Conservation (phyloP, 2,329 filamentous ascomycete genomes). For the Colletotrichum nymphaeae region DNA sequence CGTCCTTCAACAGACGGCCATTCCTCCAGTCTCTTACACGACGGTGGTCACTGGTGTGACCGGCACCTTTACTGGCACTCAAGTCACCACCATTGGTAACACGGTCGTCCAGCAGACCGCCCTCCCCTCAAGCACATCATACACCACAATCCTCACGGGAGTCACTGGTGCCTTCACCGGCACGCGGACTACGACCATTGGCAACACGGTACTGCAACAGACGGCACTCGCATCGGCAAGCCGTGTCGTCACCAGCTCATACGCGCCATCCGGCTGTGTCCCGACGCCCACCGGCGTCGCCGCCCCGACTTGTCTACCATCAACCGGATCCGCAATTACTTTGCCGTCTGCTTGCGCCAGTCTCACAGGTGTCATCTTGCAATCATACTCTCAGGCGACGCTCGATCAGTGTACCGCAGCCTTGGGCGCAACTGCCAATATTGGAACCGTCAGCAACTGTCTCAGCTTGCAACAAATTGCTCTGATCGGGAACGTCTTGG, state of each 20-base stretch:
- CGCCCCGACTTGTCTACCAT: background rate
- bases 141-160: background rate
- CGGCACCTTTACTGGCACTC: background rate
- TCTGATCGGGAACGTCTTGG: background rate
- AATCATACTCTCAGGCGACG: background rate
- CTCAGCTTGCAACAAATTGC: background rate
- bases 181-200: background rate
- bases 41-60: background rate
- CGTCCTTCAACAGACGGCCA: background rate
- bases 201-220: background rate
- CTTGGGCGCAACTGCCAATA: background rate
- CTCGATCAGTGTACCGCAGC: background rate
- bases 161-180: background rate
- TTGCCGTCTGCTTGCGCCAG: background rate
- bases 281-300: background rate
- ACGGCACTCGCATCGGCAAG: background rate
- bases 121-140: background rate
- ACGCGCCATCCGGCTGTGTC: conserved; percentile 9
- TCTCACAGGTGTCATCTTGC: background rate
- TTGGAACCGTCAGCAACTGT: background rate
- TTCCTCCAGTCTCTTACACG: background rate
- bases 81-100: background rate
- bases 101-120: background rate
- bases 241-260: background rate
- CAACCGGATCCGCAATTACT: background rate